Evolutionary conservation across 208 protist species (phyloP), one percentile per base, ranked within the genome.

Genomic region (Novymonas esmeraldas): DNA sequence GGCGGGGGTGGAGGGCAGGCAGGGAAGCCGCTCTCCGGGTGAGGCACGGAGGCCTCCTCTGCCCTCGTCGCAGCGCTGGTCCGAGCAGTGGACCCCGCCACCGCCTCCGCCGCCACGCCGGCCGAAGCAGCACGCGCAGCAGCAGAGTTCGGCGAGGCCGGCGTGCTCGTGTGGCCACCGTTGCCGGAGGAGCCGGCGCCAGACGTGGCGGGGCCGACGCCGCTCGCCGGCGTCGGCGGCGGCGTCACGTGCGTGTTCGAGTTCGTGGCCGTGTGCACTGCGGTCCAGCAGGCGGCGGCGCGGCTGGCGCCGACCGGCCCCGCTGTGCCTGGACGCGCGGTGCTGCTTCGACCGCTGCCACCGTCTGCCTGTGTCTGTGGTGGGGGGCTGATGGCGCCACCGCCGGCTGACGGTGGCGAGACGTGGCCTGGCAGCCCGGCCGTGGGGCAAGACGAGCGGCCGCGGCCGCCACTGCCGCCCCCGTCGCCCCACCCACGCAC

Each of bases 181-280:
- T n/a, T 36, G 45, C 26, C 33, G 20, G 18, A 16, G 44, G 44
- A n/a, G 44, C 60, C 5, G 42, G 14, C 11, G 36, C 1, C 34
- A 3, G 18, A n/a, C 33, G 2, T 34, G 14, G 13, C 18, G 6
- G 29, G 29, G 24, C 60, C 29, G 6, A n/a, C 59, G 11, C 11
- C 68, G 18, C 36, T 29, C 48, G 48, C 34, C 20, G 50, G 31
- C 50, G 59, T 20, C 7, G 49, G 55, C 44, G 61, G 70, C 18
- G 55, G 55, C 9, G 62, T 69, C 7, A 64, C 62, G 41, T 39
- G 46, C 0, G 62, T 60, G 70, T 76, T 76, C 41, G 56, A 61
- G 22, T 76, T 76, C 16, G 70, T 76, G 2, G 70, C 41, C 3
- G 70, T 70, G 70, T 76, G 70, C 62, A 76, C 70, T 1, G 70